Conservation (phyloP, 306 rosid species). For the Phaseolus lunatus region DNA sequence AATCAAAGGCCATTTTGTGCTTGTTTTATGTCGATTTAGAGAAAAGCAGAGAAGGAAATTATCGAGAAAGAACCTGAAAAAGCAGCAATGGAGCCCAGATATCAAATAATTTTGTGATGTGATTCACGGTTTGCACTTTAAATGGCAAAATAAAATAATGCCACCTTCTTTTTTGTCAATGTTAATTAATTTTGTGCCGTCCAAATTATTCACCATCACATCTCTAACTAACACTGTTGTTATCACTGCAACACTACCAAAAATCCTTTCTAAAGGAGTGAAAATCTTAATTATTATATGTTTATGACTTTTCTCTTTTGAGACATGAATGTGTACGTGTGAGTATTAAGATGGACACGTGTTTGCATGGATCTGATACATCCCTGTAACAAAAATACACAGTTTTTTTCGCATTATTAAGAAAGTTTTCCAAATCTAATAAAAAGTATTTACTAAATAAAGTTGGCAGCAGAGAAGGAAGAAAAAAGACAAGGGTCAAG, state of each 20-base stretch:
- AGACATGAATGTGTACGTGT: neutral
- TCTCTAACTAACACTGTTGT: neutral
- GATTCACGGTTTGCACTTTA: neutral
- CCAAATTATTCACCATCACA: conserved; percentile 10
- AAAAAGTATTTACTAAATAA: neutral
- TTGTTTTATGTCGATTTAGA: neutral
- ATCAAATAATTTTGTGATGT: neutral
- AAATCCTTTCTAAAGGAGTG: neutral
- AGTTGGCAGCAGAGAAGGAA: neutral
- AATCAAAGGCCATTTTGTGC: neutral
- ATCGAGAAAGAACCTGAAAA: neutral
- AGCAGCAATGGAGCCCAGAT: conserved; percentile 18
- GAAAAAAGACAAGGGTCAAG: neutral
- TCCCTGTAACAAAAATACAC: neutral
- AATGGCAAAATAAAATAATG: neutral
- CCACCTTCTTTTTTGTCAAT: conserved; percentile 6
- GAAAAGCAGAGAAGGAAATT: neutral
- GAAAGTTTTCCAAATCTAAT: neutral
- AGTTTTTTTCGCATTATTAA: neutral
- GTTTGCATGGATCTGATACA: neutral
- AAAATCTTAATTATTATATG: neutral
- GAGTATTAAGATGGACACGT: neutral
- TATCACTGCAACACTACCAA: neutral
- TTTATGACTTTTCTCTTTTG: neutral
- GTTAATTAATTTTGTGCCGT: conserved; percentile 3